These are phyloP conservation scores for Castanopsis chinensis DNA, from an alignment of 306 rosid species.

Conservation along the genomic window DNA sequence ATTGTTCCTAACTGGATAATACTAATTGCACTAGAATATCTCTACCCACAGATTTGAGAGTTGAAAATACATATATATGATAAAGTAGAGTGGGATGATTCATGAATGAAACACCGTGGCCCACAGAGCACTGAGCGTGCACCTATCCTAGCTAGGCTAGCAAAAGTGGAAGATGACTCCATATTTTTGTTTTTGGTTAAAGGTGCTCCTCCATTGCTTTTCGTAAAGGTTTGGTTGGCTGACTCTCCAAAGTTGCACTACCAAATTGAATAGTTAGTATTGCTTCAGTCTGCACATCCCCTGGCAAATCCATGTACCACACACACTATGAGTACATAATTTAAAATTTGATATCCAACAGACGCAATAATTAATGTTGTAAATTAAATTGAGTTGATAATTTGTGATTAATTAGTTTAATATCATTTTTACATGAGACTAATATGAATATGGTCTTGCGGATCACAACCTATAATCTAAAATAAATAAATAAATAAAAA, in stretches of 20 bases:
- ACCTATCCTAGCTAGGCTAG: slow-evolving; percentile 3
- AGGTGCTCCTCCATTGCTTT: slow-evolving; percentile 3
- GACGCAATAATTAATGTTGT: background rate
- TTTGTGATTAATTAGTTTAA: background rate
- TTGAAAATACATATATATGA: background rate
- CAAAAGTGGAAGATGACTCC: slow-evolving; percentile 20
- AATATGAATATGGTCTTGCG: no score
- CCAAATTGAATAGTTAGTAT: background rate
- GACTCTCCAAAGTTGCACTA: slow-evolving; percentile 13
- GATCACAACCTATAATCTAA: no score
- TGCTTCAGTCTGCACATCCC: background rate
- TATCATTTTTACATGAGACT: no score
- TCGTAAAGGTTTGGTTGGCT: slow-evolving; percentile 1
- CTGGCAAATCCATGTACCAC: background rate
- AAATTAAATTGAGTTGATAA: background rate
- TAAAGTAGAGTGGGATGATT: background rate
- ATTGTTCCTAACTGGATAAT: background rate
- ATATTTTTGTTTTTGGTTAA: background rate
- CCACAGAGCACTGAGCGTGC: slow-evolving; percentile 26
- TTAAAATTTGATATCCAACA: no score
- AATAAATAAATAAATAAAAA: no score
- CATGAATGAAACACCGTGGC: background rate
- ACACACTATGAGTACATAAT: background rate
- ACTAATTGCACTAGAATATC: background rate
- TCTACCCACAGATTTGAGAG: background rate